Evolutionary conservation across 31 red algal genomes (phyloP), one percentile per base, ranked within the genome.

Genomic region (Bonnemaisonia californica): DNA sequence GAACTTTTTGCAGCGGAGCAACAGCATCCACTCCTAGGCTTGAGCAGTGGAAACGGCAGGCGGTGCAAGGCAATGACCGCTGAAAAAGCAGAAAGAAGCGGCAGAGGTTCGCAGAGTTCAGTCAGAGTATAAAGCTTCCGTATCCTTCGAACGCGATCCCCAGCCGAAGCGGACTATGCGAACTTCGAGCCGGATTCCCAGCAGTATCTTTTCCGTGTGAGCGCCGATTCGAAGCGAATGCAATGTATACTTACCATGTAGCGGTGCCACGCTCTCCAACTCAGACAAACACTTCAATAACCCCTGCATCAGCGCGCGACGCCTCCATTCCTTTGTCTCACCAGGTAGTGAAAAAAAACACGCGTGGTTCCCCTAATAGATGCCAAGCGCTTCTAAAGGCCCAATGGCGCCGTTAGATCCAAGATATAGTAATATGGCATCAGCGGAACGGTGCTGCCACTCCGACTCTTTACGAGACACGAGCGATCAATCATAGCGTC

Each of bases 391-490:
- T 51, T 51, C 9, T 11, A 51, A 7, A 51, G 45, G 16, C 16
- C 45, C 45, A 51, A 16, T 16, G 45, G 45, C 7, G 45, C 7
- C 45, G 45, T 11, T 7, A 51, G 9, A 11, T 51, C 45, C 45
- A 16, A 51, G 9, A 16, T 11, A 7, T 16, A 16, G 45, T 51
- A 16, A 16, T 51, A 51, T 16, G 45, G 7, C 45, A 51, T 16
- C 45, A 51, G 45, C 45, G 62, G 39, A n/a, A 59, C 84, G 30
- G 31, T 3, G 33, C 84, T 88, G 16, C 64, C 35, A 16, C 3
- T 8, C 54, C 41, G 23, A 2, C 75, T 63, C 54, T 88, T 88
- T 7, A 71, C 41, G 31, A 79, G 63, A 2, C 41, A 63, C 13
- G 79, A 34, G 2, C 66, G 84, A 35, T 36, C 33, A 23, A 38